Base-by-base conservation (phyloP, 2,329 filamentous ascomycete species). In the Claviceps humidiphila region DNA sequence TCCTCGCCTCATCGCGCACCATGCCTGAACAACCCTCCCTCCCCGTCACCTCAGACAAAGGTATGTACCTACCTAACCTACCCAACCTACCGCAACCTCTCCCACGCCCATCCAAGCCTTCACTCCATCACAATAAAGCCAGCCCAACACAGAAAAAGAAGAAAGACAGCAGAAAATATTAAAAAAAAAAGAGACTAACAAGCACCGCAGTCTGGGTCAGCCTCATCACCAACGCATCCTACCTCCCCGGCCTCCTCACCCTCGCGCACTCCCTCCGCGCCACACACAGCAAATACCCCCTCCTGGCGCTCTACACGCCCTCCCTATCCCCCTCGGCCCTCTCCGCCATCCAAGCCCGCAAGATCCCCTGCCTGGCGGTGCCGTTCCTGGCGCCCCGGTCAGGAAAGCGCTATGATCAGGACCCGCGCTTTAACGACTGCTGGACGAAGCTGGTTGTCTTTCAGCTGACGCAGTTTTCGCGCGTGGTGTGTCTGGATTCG, bases 361-460 rank as follows among this genome's bases (percentile, higher is more conserved):
- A 76, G 50, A 90, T 95, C 58, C 74, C 81, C 30, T 78, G 78
- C 54, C 81, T 85, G 67, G 78, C 74, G 60, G 82, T 94, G 60
- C 78, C 82, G 48, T 86, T 87, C 66, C 76, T 95, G 41, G 72
- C 86, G 11, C 87, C 89, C 1, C 76, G 76, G 2, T 68, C 74
- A 38, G 82, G 81, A 55, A 71, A 69, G 56, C 82, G 87, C 69
- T 94, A 82, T 71, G 77, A 73, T 61, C 78, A 85, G 55, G 89
- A 95, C 67, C 82, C 84, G 49, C 83, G 89, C 59, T 95, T 95
- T 75, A 84, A 88, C 69, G 87, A 94, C 68, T 89, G 85, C 74
- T 95, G 89, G 88, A 87, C 78, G 67, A 95, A 95, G 70, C 78
- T 95, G 30, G 79, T 83, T 16, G 81, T 85, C 5, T 95, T 94